Evolutionary conservation across 2,329 filamentous ascomycete species (phyloP).

Genomic region (Gaeumannomyces tritici): DNA sequence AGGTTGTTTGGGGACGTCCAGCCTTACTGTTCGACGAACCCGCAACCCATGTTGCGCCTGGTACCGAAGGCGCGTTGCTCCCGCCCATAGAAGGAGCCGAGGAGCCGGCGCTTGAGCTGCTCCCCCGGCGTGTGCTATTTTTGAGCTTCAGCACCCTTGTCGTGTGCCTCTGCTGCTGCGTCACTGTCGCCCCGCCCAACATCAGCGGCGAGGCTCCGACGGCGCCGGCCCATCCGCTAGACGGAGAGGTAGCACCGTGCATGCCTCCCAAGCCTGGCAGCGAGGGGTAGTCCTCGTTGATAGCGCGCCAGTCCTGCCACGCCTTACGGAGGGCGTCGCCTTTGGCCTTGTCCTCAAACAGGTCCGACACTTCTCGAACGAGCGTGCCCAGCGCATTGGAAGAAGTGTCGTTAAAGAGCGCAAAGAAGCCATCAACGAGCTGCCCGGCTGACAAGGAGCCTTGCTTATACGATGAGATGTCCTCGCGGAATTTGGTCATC

Average conservation of each 20-base stretch:
- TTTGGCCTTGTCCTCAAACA: conserved; percentile 78
- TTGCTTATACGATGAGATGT: conserved; percentile 70
- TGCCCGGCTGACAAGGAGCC: conserved; percentile 61
- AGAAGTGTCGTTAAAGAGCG: conserved; percentile 69
- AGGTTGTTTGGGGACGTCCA: conserved; percentile 5
- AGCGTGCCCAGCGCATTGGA: conserved; percentile 78
- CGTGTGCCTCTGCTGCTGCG: conserved; percentile 37
- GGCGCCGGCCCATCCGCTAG: conserved; percentile 50
- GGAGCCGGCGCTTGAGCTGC: conserved; percentile 14
- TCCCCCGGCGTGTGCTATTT: conserved; percentile 42
- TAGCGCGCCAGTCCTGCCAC: conserved; percentile 92
- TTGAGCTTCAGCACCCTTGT: conserved; percentile 49
- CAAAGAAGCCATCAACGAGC: conserved; percentile 80
- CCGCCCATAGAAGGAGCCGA: neutral
- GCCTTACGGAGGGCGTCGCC: conserved; percentile 65
- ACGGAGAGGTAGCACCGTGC: conserved; percentile 48
- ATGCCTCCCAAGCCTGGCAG: conserved; percentile 67
- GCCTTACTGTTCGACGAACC: conserved; percentile 7
- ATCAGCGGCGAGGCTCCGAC: conserved; percentile 52
- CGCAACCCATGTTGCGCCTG: conserved; percentile 12
- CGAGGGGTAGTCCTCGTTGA: conserved; percentile 91
- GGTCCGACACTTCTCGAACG: conserved; percentile 81
- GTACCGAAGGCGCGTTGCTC: conserved; percentile 17
- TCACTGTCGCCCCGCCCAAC: conserved; percentile 22
- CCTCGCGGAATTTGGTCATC: conserved; percentile 65